A percentile compares a stretch with the other conserved stretches of the same genome.
Evolutionary conservation across 169 alveolate species (phyloP).

Genomic region (Eimeria acervulina): DNA sequence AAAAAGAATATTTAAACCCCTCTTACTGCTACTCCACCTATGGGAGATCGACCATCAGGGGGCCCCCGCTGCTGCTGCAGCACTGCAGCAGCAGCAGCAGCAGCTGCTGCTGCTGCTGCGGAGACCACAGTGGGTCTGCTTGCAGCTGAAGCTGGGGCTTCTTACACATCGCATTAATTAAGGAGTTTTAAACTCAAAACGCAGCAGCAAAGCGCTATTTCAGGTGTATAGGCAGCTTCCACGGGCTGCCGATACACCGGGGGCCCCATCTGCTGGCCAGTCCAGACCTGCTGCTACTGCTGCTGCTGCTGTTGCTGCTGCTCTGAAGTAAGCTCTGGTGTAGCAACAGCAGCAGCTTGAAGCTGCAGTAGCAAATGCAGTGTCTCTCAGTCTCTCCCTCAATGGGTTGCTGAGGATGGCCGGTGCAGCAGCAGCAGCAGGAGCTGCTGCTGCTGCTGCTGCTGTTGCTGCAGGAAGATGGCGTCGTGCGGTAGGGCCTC

Average conservation of each 20-base stretch:
- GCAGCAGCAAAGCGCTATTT: too few species aligned
- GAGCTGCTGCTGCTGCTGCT: neutral
- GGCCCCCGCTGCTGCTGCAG: slow-evolving; percentile 21
- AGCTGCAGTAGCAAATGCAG: slow-evolving; percentile 16
- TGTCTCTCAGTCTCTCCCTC: neutral
- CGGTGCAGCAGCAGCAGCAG: slow-evolving; percentile 29
- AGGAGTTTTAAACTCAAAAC: too few species aligned
- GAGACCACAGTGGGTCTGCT: neutral
- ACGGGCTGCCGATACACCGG: too few species aligned
- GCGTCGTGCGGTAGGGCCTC: neutral
- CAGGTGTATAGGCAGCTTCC: too few species aligned
- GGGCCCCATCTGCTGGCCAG: neutral
- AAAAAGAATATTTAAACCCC: neutral
- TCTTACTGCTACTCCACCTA: neutral
- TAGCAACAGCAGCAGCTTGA: neutral
- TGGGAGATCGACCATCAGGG: neutral
- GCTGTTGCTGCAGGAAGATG: neutral
- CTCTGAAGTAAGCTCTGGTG: neutral
- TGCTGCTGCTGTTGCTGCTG: slow-evolving; percentile 14
- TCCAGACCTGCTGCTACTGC: neutral
- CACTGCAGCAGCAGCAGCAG: slow-evolving; percentile 1
- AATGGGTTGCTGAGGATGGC: neutral
- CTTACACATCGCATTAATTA: too few species aligned
- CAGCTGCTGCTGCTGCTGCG: slow-evolving; percentile 14
- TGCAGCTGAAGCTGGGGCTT: neutral